Conservation (phyloP, 495 filamentous ascomycete genomes). For the Penicillium pancosmium region DNA sequence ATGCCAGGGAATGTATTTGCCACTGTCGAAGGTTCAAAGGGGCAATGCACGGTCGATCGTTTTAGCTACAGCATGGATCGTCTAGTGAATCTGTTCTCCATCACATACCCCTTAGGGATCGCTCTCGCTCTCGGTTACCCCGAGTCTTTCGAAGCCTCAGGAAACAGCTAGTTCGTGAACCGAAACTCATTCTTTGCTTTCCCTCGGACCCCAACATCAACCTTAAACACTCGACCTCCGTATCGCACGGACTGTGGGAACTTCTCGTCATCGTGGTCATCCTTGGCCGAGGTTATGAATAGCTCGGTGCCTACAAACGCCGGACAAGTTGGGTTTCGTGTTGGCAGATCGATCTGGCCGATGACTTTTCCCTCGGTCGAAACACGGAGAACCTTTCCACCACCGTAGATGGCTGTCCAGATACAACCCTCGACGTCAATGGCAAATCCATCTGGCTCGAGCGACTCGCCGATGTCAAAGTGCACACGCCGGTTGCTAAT, state of each 20-base stretch:
- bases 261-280: conserved; percentile 53
- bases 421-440: conserved; percentile 73
- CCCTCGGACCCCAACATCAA: conserved; percentile 68
- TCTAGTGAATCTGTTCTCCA: neutral
- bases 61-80: conserved; percentile 18
- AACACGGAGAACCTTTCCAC: conserved; percentile 67
- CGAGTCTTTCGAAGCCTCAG: too few species aligned
- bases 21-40: neutral
- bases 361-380: conserved; percentile 64
- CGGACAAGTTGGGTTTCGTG: conserved; percentile 70
- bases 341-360: conserved; percentile 67
- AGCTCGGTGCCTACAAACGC: conserved; percentile 74
- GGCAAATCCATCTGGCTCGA: conserved; percentile 74
- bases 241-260: conserved; percentile 60
- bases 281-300: conserved; percentile 73
- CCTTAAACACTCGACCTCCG: conserved; percentile 66
- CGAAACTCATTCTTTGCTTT: conserved; percentile 58
- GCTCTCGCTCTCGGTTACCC: conserved; percentile 1
- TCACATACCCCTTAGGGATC: neutral
- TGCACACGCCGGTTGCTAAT: conserved; percentile 66
- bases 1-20: neutral
- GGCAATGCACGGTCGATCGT: conserved; percentile 27
- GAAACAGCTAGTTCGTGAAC: conserved; percentile 17
- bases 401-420: conserved; percentile 80
- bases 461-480: conserved; percentile 43